Evolutionary conservation across 2,329 filamentous ascomycete genomes (phyloP), one percentile per base, ranked within the genome.

Genomic region (Lachnellula cervina): DNA sequence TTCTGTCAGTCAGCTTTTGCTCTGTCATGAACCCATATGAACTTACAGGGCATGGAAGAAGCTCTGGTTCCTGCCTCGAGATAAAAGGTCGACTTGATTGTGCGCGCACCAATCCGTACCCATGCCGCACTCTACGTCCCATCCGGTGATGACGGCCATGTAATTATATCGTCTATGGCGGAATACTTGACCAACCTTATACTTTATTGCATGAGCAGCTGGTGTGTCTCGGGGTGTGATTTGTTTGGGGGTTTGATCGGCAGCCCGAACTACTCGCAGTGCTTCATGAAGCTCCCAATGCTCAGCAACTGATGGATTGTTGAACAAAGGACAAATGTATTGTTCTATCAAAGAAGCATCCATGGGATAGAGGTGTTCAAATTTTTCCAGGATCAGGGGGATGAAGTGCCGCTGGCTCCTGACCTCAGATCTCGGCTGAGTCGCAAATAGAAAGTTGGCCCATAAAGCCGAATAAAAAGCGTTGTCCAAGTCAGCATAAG

Each of bases 1-100:
- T 66, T 57, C 70, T 68, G 54, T 62, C 21, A 54, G 61, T 66
- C 50, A 69, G 55, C 45, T 47, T 19, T 51, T 42, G 55, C 48
- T 51, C 49, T 42, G 48, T 13, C 38, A 35, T 47, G 51, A 43
- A 23, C 46, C 49, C 43, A 21, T 40, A 54, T n/a, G 5, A 47
- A 83, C 90, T 79, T 74, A 96, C 90, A 97, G 77, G 66, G 89
- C 89, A 64, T 91, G 88, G 70, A 96, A 97, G 65, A 90, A 96
- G 35, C 84, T 85, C 71, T 90, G 86, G 58, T 82, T 73, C 46
- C 81, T 75, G 2, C 83, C 86, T 52, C 77, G 73, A n/a, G 76
- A 74, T 54, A 86, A 71, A 23, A 72, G 74, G 69, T 87, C 83
- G 9, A 89, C 82, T 47, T 77, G 74, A 79, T 85, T 86, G 61